Evolutionary conservation across 2,329 filamentous ascomycete species (phyloP), one percentile per base, ranked within the genome.

Genomic region (Nannizzia gypsea): DNA sequence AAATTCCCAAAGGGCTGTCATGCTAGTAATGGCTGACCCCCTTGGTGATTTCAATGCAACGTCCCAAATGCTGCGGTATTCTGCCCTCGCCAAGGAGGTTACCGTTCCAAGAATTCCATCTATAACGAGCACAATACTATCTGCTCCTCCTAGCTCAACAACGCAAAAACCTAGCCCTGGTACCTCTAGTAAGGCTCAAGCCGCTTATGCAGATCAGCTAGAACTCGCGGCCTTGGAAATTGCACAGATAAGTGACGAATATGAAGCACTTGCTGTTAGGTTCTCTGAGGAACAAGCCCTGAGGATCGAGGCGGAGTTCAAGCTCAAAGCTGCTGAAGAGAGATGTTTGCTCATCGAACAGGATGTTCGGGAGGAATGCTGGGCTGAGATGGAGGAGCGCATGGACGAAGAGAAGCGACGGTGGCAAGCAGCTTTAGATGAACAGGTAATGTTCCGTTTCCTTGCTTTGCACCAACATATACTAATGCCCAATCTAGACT

Each of bases 21-120:
- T 99, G 91, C 88, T 99, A 60, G 92, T 97, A 15, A 96, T 92
- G 0, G 93, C 92, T 2, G 92, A 99, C 68, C 89, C 93, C 0
- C 75, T 88, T 11, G 92, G 93, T 40, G 93, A 99, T 72, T 96
- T 91, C 77, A 97, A 97, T 69, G 90, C 93, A 11, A 99, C 93
- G 0, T 95, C 89, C 3, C 93, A 97, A 70, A 97, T 99, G 63
- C 79, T 99, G 1, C 86, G 92, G 17, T 99, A 99, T 74, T 93
- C 89, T 22, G 92, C 93, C 0, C 81, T 99, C 3, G 93, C 93
- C 0, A 84, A 90, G 20, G 92, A 97, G 74, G 88, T 97, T 9
- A 95, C 92, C 0, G 89, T 96, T 0, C 90, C 91, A 4, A 86
- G 92, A 3, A 83, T 95, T 6, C 91, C 91, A 0, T 93, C 88